Percentiles rank a stretch among this genome's conserved stretches.
These are phyloP conservation scores for Abrus pulchellus DNA, from an alignment of 306 rosid species.

Conservation along the genomic window DNA sequence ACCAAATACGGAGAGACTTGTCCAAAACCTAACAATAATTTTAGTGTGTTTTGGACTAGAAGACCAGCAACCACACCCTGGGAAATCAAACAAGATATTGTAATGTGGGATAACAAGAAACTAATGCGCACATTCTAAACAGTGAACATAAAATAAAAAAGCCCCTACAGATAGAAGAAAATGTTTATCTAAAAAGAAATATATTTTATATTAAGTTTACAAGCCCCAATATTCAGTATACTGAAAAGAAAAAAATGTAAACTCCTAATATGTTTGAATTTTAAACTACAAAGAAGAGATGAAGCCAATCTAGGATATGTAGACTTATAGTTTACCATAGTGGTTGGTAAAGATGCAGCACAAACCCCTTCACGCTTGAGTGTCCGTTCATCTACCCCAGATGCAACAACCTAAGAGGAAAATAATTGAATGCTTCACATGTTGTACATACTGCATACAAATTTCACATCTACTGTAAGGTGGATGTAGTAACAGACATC, in stretches of 20 bases:
- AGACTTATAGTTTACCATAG: constrained; percentile 71
- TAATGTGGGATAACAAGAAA: constrained; percentile 28
- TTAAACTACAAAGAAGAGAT: constrained; percentile 36
- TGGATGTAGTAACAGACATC: constrained; percentile 26
- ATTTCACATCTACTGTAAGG: constrained; percentile 7
- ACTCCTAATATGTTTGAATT: background rate
- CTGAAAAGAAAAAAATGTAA: constrained; percentile 13
- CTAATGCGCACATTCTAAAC: background rate
- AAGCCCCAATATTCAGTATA: constrained; percentile 32
- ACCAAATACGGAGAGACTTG: constrained; percentile 92
- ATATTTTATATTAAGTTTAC: background rate
- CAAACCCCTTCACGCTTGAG: constrained; percentile 99
- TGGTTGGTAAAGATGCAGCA: constrained; percentile 97
- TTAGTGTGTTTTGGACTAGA: constrained; percentile 92
- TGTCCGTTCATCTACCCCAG: constrained; percentile 95
- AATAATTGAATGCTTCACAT: constrained; percentile 44
- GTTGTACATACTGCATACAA: constrained; percentile 16
- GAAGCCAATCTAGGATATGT: constrained; percentile 22
- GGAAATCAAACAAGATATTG: constrained; percentile 41
- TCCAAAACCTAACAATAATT: constrained; percentile 86
- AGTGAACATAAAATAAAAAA: constrained; percentile 29
- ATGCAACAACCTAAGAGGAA: constrained; percentile 84
- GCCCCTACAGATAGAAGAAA: constrained; percentile 33
- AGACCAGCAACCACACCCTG: constrained; percentile 99
- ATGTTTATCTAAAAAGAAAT: constrained; percentile 6